These are phyloP conservation scores for Vicia villosa DNA, from an alignment of 306 rosid species.

Conservation along the genomic window DNA sequence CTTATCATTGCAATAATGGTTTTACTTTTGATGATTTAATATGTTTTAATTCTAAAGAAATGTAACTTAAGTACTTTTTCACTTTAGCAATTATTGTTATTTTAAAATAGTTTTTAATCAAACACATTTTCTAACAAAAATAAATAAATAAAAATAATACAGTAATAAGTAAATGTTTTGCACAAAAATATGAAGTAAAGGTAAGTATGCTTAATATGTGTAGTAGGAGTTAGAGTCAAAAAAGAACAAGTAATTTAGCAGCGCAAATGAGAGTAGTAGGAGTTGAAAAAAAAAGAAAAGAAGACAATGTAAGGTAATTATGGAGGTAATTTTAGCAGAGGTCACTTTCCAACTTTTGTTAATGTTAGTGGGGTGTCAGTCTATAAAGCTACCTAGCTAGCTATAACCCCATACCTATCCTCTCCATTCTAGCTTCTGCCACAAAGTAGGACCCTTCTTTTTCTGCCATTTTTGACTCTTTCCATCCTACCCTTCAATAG, in stretches of 20 bases:
- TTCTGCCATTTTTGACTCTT: constrained; percentile 51
- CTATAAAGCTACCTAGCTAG: constrained; percentile 44
- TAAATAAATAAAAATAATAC: no score
- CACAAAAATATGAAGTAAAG: no score
- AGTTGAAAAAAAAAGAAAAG: neutral
- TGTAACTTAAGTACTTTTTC: no score
- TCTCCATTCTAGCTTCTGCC: constrained; percentile 42
- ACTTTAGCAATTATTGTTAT: no score
- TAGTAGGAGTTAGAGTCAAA: neutral
- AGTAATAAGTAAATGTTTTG: no score
- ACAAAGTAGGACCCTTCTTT: constrained; percentile 42
- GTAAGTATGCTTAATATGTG: no score
- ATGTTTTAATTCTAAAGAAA: no score
- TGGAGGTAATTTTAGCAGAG: neutral
- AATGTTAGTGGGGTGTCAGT: constrained; percentile 47
- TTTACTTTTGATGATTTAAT: no score
- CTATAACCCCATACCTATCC: constrained; percentile 39
- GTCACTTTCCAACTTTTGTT: constrained; percentile 37
- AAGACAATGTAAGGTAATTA: neutral
- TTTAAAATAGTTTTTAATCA: no score
- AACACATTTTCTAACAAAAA: no score
- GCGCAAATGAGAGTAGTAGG: neutral
- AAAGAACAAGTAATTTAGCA: neutral
- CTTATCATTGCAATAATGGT: no score
- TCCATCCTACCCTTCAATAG: neutral